Evolutionary conservation across 1,284 basidiomycete genomes (phyloP).

Genomic region (Acaromyces ingoldii): DNA sequence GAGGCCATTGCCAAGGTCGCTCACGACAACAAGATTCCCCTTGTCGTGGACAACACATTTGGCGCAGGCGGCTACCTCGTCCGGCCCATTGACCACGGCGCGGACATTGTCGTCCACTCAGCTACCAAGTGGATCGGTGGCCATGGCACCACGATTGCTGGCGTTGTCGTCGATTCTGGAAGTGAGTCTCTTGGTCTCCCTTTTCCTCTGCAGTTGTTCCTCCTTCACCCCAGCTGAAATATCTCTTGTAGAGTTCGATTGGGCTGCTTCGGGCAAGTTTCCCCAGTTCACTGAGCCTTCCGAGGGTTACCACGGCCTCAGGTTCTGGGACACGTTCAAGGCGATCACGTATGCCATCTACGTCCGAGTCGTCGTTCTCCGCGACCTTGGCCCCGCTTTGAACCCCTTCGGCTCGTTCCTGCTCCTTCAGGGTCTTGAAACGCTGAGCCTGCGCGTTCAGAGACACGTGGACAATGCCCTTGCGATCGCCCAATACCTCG

Average conservation of each 20-base stretch:
- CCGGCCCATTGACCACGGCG: constrained; percentile 71
- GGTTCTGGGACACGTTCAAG: constrained; percentile 64
- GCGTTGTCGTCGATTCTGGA: constrained; percentile 74
- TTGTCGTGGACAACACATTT: constrained; percentile 86
- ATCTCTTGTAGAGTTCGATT: constrained; percentile 62
- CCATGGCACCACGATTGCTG: constrained; percentile 80
- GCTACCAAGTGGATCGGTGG: constrained; percentile 90
- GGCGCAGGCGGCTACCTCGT: constrained; percentile 75
- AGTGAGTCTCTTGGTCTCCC: constrained; percentile 51
- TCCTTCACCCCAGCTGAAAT: no score
- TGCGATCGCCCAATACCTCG: constrained; percentile 68
- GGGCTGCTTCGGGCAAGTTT: constrained; percentile 70
- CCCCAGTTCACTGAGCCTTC: constrained; percentile 75
- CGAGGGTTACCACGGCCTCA: constrained; percentile 73
- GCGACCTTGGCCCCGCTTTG: constrained; percentile 69
- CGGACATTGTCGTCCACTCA: constrained; percentile 79
- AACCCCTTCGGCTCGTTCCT: constrained; percentile 80
- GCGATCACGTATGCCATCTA: constrained; percentile 68
- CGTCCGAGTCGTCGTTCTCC: constrained; percentile 68
- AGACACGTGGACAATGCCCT: constrained; percentile 72
- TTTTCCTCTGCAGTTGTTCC: no score
- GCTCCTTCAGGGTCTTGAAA: constrained; percentile 79
- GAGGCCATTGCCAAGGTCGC: constrained; percentile 72
- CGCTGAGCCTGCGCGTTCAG: constrained; percentile 71
- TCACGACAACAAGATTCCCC: constrained; percentile 68